Percentiles rank a stretch among this genome's conserved stretches.
Evolutionary conservation across 202 grass and related monocot genomes (phyloP).

Genomic region (Panicum hallii): DNA sequence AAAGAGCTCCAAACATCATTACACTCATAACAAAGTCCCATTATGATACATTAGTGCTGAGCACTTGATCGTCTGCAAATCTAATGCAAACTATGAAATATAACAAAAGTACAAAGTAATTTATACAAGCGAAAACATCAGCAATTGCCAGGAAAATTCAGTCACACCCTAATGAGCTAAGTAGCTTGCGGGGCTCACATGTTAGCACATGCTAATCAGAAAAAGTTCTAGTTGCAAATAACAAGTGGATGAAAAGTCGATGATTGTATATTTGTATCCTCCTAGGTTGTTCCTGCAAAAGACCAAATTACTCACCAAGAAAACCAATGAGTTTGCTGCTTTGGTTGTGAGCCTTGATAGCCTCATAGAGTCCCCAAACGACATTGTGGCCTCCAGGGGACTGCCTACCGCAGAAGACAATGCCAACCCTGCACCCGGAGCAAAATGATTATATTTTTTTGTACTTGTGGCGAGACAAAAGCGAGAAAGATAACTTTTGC

Average conservation of each 20-base stretch:
- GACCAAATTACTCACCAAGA: conserved; percentile 61
- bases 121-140: conserved; percentile 12
- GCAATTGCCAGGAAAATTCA: conserved; percentile 1
- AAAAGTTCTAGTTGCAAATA: not conserved
- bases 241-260: not conserved
- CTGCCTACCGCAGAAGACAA: conserved; percentile 97
- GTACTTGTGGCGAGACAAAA: no score
- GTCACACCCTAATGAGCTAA: not conserved
- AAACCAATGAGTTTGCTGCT: conserved; percentile 94
- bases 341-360: conserved; percentile 90
- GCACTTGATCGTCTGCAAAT: not conserved
- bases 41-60: not conserved
- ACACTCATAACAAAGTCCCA: not conserved
- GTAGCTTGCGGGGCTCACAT: not conserved
- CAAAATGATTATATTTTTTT: conserved; percentile 20
- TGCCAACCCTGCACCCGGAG: conserved; percentile 70
- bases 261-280: not conserved
- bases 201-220: not conserved
- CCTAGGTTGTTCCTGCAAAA: not conserved
- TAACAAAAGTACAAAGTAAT: not conserved
- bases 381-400: conserved; percentile 99
- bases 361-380: conserved; percentile 89
- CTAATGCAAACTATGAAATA: conserved; percentile 9
- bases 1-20: conserved; percentile 4
- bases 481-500: not conserved